Evolutionary conservation across 163 green algal genomes (phyloP), one percentile per base, ranked within the genome.

Genomic region (Scenedesmus sp.): DNA sequence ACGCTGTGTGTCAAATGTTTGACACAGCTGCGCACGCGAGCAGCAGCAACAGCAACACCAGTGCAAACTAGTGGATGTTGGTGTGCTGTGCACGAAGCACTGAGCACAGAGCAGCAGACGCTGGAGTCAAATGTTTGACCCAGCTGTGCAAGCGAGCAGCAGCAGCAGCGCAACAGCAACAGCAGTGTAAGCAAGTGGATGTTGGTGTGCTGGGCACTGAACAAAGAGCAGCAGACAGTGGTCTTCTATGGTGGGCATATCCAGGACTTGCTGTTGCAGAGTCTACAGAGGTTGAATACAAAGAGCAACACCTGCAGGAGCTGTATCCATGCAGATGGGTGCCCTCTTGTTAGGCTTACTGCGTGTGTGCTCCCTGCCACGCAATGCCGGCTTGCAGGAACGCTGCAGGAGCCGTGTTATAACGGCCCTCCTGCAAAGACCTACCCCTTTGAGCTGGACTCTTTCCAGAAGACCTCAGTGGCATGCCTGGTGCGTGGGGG

Each of bases 361-460:
- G 70, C 70, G 13, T 18, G 15, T 23, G 26, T 6, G 8, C 18
- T 73, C 34, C 34, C 34, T 46, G 34, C 18, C 56, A 9, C 55
- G 34, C 34, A 46, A 46, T 46, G 34, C 34, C 34, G 34, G 34
- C 34, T 46, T 76, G 16, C 90, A 98, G 97, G 97, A 55, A 98
- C 96, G 0, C 88, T 99, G 59, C 84, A 98, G 57, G 79, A 95
- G 0, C 97, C 97, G 0, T n/a, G 87, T 0, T 98, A 94, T 92
- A 91, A 77, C 3, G 96, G 96, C 2, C 9, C 67, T 2, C 76
- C 86, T 56, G 98, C 98, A 3, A 99, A 99, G 94, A 34, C 95
- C 70, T 99, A 99, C 93, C 96, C 97, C 2, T 99, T 99, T 92
- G 70, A 88, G 52, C 94, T 99, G 87, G 98, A 99, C 92, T 94